These are phyloP conservation scores for Penicillium paxilli DNA, from an alignment of 495 filamentous ascomycete genomes.

Conservation along the genomic window DNA sequence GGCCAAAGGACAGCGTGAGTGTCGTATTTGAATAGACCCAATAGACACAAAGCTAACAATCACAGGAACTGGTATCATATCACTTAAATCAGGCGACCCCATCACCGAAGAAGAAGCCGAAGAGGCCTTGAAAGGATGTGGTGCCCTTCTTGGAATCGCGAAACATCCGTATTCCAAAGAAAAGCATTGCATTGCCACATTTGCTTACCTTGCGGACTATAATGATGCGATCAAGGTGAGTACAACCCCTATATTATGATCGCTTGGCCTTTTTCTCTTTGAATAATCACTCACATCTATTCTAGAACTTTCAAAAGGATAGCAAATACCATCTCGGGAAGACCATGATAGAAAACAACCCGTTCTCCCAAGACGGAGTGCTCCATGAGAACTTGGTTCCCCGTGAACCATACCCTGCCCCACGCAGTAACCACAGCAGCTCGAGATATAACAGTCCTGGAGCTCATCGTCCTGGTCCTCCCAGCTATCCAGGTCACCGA, in stretches of 20 bases:
- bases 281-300: not conserved
- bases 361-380: not conserved
- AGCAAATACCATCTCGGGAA: constrained; percentile 5
- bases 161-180: constrained; percentile 1
- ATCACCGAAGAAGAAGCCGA: constrained; percentile 6
- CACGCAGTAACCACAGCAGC: not conserved
- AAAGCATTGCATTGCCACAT: constrained; percentile 12
- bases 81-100: constrained; percentile 9
- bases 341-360: not conserved
- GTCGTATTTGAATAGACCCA: not conserved
- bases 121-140: constrained; percentile 1
- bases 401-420: not conserved
- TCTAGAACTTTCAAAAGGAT: constrained; percentile 16
- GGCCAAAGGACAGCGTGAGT: constrained; percentile 22
- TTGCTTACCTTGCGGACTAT: constrained; percentile 23
- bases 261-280: not conserved
- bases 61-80: constrained; percentile 20
- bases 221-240: constrained; percentile 22
- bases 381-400: not conserved
- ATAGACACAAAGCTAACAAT: not conserved
- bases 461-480: not conserved
- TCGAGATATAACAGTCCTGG: not conserved
- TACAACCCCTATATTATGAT: not conserved
- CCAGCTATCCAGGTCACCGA: not conserved
- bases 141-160: constrained; percentile 12